Conservation (phyloP, 352 stramenopile genomes). For the Phytophthora fragariaefolia region DNA sequence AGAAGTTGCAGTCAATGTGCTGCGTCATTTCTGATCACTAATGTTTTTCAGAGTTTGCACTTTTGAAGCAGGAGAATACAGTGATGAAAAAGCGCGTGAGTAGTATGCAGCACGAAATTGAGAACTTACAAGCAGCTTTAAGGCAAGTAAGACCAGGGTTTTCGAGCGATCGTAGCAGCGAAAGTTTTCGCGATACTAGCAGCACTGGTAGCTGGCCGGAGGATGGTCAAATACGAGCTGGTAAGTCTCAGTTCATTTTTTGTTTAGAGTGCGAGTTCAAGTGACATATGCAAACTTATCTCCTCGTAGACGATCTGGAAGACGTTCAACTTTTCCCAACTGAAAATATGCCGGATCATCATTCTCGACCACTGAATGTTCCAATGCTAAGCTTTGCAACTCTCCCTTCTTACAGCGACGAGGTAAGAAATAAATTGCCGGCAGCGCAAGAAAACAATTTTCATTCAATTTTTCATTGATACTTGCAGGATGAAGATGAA, state of each 20-base stretch:
- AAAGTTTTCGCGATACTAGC: slow-evolving; percentile 11
- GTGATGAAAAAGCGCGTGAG: slow-evolving; percentile 56
- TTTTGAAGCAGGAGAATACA: slow-evolving; percentile 62
- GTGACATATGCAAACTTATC: not conserved
- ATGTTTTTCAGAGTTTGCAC: slow-evolving; percentile 43
- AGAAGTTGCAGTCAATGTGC: not conserved
- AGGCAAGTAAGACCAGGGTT: slow-evolving; percentile 6
- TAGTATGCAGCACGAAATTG: slow-evolving; percentile 61
- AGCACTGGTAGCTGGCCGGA: slow-evolving; percentile 21
- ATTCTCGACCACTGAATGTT: slow-evolving; percentile 37
- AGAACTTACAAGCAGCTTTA: slow-evolving; percentile 49
- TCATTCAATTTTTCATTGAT: not conserved
- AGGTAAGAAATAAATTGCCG: slow-evolving; percentile 32
- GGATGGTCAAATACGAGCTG: slow-evolving; percentile 23
- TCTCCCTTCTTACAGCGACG: slow-evolving; percentile 63
- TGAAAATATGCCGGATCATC: slow-evolving; percentile 4
- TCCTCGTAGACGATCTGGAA: slow-evolving; percentile 37
- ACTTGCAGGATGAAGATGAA: slow-evolving; percentile 54
- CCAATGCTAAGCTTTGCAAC: slow-evolving; percentile 57
- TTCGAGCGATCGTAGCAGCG: slow-evolving; percentile 10
- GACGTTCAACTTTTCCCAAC: slow-evolving; percentile 39
- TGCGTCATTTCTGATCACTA: not conserved
- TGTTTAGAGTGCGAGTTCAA: not conserved
- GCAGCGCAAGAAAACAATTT: not conserved
- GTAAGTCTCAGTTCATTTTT: slow-evolving; percentile 1